phyloP scores from a whole-genome alignment of 257 asterid species.

The Mentha longifolia region DNA sequence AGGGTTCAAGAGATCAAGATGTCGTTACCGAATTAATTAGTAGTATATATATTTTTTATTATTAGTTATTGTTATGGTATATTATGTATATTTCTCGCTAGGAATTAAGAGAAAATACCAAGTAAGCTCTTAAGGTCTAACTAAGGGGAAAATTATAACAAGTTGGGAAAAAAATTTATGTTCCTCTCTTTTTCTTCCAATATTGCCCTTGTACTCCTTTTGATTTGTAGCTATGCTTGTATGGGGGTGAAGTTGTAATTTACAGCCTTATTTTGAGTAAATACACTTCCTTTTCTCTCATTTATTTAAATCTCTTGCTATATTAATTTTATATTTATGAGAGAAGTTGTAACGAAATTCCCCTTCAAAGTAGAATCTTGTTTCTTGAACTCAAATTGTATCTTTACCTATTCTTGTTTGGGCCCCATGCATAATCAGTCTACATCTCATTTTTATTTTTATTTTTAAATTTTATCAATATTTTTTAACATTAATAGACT shows the following conservation, averaged over 20 bases:
- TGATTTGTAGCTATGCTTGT: slow-evolving; percentile 45
- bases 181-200: slow-evolving; percentile 16
- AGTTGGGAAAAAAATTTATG: slow-evolving; percentile 13
- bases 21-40: slow-evolving; percentile 42
- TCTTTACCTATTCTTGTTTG: background rate
- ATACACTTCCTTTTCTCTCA: slow-evolving; percentile 1
- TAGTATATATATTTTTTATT: background rate
- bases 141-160: slow-evolving; percentile 8
- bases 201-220: slow-evolving; percentile 47
- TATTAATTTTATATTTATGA: background rate
- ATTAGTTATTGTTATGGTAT: background rate
- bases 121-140: slow-evolving; percentile 25
- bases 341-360: background rate
- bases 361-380: background rate
- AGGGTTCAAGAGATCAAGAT: slow-evolving; percentile 52
- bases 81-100: slow-evolving; percentile 37
- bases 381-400: background rate
- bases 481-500: no score
- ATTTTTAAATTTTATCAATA: no score
- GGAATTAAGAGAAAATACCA: slow-evolving; percentile 22
- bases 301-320: background rate
- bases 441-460: no score
- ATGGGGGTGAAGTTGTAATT: slow-evolving; percentile 42
- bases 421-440: background rate
- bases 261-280: slow-evolving; percentile 32